These are phyloP conservation scores for Nidularia pulvinata DNA, from an alignment of 768 basidiomycete genomes.

Conservation along the genomic window DNA sequence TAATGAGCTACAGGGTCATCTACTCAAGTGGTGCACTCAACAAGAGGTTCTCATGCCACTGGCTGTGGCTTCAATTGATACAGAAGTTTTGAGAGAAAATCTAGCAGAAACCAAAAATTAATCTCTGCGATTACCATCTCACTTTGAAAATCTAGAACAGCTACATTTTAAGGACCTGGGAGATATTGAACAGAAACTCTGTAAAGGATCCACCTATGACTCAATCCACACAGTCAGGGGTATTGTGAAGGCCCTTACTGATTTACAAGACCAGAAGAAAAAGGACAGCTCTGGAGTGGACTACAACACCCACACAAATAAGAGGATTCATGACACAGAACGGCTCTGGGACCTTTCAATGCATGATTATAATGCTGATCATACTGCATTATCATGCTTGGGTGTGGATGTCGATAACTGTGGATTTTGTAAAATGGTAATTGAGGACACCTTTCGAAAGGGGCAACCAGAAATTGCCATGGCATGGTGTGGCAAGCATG, in stretches of 20 bases:
- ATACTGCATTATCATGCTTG: slow-evolving; percentile 3
- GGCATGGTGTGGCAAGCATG: no score
- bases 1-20: no score
- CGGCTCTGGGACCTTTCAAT: slow-evolving; percentile 3
- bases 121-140: slow-evolving; percentile 11
- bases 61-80: no score
- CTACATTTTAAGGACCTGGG: slow-evolving; percentile 3
- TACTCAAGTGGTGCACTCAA: no score
- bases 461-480: no score
- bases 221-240: slow-evolving; percentile 2
- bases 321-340: not conserved
- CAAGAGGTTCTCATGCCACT: no score
- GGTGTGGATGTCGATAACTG: not conserved
- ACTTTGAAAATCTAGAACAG: not conserved
- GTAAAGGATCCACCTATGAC: slow-evolving; percentile 12
- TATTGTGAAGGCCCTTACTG: not conserved
- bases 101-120: slow-evolving; percentile 6
- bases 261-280: not conserved
- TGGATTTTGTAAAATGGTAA: not conserved
- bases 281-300: slow-evolving; percentile 7
- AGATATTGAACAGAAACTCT: slow-evolving; percentile 6
- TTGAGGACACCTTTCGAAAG: no score
- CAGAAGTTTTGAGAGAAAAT: not conserved
- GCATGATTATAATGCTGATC: slow-evolving; percentile 5
- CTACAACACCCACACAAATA: slow-evolving; percentile 4